phyloP scores from a whole-genome alignment of 306 rosid genomes.

The Vigna trinervia region DNA sequence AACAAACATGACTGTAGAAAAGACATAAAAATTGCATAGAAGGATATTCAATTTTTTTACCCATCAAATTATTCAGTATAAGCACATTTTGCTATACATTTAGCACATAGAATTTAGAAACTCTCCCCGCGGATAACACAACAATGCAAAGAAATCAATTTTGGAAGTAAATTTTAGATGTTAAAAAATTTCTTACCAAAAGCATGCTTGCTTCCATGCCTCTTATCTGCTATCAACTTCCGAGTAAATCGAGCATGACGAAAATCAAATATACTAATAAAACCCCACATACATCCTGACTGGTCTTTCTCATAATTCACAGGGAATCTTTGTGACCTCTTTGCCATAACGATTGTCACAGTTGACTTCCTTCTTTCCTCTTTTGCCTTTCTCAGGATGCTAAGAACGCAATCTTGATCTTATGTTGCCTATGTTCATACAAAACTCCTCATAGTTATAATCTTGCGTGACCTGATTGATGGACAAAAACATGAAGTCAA shows the following conservation, averaged over 20 bases:
- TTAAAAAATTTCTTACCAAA: conserved; percentile 59
- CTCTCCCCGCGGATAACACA: conserved; percentile 5
- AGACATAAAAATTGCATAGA: conserved; percentile 21
- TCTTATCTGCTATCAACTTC: conserved; percentile 75
- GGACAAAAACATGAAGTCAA: conserved; percentile 46
- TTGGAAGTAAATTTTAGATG: conserved; percentile 22
- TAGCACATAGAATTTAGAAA: neutral
- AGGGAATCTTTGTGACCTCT: conserved; percentile 71
- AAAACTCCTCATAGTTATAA: conserved; percentile 41
- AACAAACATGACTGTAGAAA: conserved; percentile 23
- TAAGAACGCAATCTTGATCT: conserved; percentile 34
- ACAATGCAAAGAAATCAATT: conserved; percentile 32
- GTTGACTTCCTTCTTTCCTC: conserved; percentile 37
- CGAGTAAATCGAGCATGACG: conserved; percentile 79
- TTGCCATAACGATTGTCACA: conserved; percentile 58
- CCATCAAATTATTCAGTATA: conserved; percentile 8
- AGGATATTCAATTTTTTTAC: neutral
- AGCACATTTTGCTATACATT: neutral
- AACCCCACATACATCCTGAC: conserved; percentile 96
- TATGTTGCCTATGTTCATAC: conserved; percentile 28
- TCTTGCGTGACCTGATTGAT: conserved; percentile 54
- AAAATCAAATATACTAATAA: conserved; percentile 87
- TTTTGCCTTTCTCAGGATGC: conserved; percentile 20
- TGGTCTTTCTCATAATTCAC: conserved; percentile 74
- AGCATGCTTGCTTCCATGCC: conserved; percentile 62